Evolutionary conservation across 768 basidiomycete species (phyloP).

Genomic region (Hypholoma fasciculare): DNA sequence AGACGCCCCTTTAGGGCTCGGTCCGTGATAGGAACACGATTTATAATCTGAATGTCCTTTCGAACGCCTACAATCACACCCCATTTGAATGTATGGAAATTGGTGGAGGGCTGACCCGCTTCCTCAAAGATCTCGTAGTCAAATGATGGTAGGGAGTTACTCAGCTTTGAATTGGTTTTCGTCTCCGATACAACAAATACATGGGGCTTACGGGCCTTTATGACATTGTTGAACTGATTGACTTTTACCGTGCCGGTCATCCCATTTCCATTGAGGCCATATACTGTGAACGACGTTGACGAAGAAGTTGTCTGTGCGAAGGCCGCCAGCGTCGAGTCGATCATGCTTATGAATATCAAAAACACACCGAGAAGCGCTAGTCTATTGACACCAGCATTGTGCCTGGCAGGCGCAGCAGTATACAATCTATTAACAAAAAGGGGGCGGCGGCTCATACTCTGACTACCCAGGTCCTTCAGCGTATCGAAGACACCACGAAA

Average conservation of each 20-base stretch:
- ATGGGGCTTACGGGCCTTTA: slow-evolving; percentile 9
- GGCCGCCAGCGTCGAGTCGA: neutral
- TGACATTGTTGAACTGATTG: slow-evolving; percentile 1
- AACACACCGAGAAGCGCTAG: neutral
- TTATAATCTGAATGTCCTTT: slow-evolving; percentile 6
- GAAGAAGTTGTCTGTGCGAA: neutral
- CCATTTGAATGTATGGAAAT: slow-evolving; percentile 11
- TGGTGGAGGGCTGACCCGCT: slow-evolving; percentile 5
- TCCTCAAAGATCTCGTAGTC: slow-evolving; percentile 14
- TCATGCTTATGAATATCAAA: neutral
- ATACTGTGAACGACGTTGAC: slow-evolving; percentile 7
- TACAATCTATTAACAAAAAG: neutral
- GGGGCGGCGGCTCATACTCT: neutral
- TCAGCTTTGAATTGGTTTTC: slow-evolving; percentile 9
- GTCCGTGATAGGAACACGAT: too few relatives aligned
- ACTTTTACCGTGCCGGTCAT: slow-evolving; percentile 8
- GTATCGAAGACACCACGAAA: neutral
- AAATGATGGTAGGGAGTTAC: neutral
- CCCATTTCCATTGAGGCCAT: slow-evolving; percentile 1
- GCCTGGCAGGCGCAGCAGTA: neutral
- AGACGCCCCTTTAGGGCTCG: slow-evolving; percentile 20
- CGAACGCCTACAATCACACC: slow-evolving; percentile 16
- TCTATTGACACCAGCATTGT: neutral
- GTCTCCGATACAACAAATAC: slow-evolving; percentile 17
- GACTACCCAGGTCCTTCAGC: neutral